Conservation (phyloP, 192 early-diverging fungal species). For the Pecoramyces ruminantium region DNA sequence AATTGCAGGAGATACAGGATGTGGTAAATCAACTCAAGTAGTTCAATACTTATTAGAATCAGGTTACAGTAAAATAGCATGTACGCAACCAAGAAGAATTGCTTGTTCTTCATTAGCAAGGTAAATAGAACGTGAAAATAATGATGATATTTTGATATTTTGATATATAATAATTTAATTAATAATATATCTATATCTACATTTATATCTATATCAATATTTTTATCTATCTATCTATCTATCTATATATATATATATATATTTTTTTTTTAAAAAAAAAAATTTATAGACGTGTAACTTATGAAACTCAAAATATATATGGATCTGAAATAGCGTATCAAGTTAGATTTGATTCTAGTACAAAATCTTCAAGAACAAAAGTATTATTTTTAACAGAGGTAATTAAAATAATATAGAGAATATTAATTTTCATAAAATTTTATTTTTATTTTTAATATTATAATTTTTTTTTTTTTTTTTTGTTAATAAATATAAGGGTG, state of each 20-base stretch:
- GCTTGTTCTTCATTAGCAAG: slow-evolving; percentile 35
- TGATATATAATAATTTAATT: too few relatives aligned
- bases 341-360: slow-evolving; percentile 38
- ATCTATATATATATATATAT: slow-evolving; percentile 22
- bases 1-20: slow-evolving; percentile 57
- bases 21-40: slow-evolving; percentile 60
- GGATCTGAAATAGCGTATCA: slow-evolving; percentile 50
- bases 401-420: too few relatives aligned
- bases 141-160: too few relatives aligned
- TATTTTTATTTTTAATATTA: too few relatives aligned
- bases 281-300: slow-evolving; percentile 6
- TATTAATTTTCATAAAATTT: neutral
- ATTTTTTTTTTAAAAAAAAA: slow-evolving; percentile 30
- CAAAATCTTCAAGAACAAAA: slow-evolving; percentile 30
- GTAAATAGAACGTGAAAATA: too few relatives aligned
- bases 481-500: slow-evolving; percentile 11
- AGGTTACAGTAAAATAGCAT: slow-evolving; percentile 53
- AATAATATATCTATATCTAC: too few relatives aligned
- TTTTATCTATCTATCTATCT: too few relatives aligned
- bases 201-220: too few relatives aligned
- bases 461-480: too few relatives aligned
- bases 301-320: slow-evolving; percentile 43
- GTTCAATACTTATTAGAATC: slow-evolving; percentile 73
- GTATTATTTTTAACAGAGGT: slow-evolving; percentile 55
- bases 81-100: slow-evolving; percentile 83